Evolutionary conservation across 139 green algal species (phyloP), one percentile per base, ranked within the genome.

Genomic region (Asterochloris sp.): DNA sequence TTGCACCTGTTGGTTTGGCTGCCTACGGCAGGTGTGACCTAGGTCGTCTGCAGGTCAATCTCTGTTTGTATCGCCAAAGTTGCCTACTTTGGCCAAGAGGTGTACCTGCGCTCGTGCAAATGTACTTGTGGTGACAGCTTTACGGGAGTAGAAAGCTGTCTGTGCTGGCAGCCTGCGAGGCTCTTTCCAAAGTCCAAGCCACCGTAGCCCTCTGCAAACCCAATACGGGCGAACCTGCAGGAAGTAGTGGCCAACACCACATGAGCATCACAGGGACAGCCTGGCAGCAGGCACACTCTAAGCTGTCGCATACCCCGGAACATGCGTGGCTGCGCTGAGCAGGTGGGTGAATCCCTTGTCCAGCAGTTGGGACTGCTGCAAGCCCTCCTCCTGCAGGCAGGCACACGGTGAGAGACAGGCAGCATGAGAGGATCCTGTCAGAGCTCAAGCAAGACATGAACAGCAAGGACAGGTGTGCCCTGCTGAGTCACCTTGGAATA

Each of bases 401-500:
- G 8, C 13, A 74, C 19, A 4, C 19, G 62, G 26, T 27, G 24
- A 64, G 19, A 27, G 11, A 64, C 24, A 75, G 23, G 68, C 26
- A 19, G 23, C 47, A 54, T 28, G 21, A 61, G 12, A 28, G 1
- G 28, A 10, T 11, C 62, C 61, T 27, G 73, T 15, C 11, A 1
- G n/a, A 71, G 79, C 68, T 76, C 12, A n/a, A 12, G 11, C 79
- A 60, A 12, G 62, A 54, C 19, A 78, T 26, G 13, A 62, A 29
- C 27, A 64, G 27, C 64, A 54, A 67, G 9, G 17, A 8, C 0
- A 62, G 11, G 13, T 27, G 23, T 24, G 23, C 15, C 14, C 24
- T 82, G 62, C 19, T 19, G 62, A 17, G 28, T 68, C 24, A 88
- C 84, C 83, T 95, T 95, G 75, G 74, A 89, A 71, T 95, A 95